Evolutionary conservation across 2,329 filamentous ascomycete genomes (phyloP).

Genomic region (Colletotrichum higginsianum): DNA sequence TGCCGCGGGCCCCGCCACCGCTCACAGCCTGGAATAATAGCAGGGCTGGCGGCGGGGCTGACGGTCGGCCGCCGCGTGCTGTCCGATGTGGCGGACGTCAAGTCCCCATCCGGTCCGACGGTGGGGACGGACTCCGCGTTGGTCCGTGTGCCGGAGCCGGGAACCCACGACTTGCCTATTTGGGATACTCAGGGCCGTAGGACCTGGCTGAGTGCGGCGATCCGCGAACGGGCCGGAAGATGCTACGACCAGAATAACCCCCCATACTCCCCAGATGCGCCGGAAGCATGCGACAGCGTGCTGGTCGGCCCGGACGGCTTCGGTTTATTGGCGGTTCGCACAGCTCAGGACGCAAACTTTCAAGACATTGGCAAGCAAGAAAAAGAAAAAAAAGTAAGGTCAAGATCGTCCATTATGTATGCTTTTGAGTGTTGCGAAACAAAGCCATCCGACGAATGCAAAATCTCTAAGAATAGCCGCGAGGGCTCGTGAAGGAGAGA

Average conservation of each 20-base stretch:
- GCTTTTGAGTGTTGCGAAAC: constrained; percentile 20
- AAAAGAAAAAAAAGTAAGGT: not conserved
- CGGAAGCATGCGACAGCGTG: not conserved
- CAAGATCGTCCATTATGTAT: constrained; percentile 14
- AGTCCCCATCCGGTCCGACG: not conserved
- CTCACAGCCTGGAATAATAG: not conserved
- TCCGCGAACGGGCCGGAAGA: not conserved
- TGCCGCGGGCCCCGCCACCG: not conserved
- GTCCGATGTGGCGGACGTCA: not conserved
- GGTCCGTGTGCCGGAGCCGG: constrained; percentile 21
- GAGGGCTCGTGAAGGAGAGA: constrained; percentile 21
- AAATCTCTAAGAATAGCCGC: constrained; percentile 22
- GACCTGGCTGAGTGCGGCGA: not conserved
- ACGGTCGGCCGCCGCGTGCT: not conserved
- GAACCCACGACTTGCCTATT: constrained; percentile 35
- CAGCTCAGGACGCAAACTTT: not conserved
- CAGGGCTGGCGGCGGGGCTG: not conserved
- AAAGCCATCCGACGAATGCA: not conserved
- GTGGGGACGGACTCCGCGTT: constrained; percentile 2
- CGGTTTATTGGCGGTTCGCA: no score
- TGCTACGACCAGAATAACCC: no score
- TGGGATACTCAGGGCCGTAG: not conserved
- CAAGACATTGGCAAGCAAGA: not conserved
- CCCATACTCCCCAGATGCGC: not conserved
- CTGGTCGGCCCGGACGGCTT: not conserved